Evolutionary conservation across 139 green algal species (phyloP).

Genomic region (Picochlorum sp.): DNA sequence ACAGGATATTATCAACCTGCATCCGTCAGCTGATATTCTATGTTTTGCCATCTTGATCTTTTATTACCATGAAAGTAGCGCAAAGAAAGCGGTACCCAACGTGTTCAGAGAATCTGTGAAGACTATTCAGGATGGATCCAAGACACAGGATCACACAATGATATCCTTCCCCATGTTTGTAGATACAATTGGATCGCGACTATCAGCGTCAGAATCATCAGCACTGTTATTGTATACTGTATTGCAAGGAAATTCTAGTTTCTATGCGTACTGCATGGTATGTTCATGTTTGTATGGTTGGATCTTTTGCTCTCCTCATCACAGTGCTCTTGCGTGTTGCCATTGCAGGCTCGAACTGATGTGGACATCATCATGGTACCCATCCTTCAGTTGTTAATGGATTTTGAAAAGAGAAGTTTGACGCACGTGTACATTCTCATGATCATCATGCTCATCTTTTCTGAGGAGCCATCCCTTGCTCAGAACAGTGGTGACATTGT

Average conservation of each 20-base stretch:
- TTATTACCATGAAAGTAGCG: too few species aligned
- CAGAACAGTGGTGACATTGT: conserved; percentile 63
- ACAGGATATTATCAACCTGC: background rate
- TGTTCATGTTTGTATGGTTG: background rate
- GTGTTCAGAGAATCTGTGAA: too few species aligned
- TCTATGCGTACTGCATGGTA: conserved; percentile 45
- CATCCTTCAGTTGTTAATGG: conserved; percentile 49
- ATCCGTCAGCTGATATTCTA: background rate
- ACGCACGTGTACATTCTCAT: conserved; percentile 69
- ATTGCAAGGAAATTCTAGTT: conserved; percentile 50
- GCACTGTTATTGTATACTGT: conserved; percentile 80
- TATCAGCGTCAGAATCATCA: conserved; percentile 30
- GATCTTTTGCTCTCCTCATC: background rate
- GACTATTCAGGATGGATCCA: too few species aligned
- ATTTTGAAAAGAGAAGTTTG: conserved; percentile 10
- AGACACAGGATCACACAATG: too few species aligned
- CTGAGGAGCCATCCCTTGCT: conserved; percentile 67
- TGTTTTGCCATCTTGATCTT: too few species aligned
- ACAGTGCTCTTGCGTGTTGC: background rate
- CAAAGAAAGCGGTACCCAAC: too few species aligned
- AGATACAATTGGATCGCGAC: conserved; percentile 19
- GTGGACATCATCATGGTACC: conserved; percentile 64
- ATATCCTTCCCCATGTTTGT: conserved; percentile 35
- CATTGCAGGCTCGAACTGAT: conserved; percentile 34
- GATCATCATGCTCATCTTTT: conserved; percentile 81